These are phyloP conservation scores for Sonneratia caseolaris DNA, from an alignment of 345 rosid genomes.

Conservation along the genomic window DNA sequence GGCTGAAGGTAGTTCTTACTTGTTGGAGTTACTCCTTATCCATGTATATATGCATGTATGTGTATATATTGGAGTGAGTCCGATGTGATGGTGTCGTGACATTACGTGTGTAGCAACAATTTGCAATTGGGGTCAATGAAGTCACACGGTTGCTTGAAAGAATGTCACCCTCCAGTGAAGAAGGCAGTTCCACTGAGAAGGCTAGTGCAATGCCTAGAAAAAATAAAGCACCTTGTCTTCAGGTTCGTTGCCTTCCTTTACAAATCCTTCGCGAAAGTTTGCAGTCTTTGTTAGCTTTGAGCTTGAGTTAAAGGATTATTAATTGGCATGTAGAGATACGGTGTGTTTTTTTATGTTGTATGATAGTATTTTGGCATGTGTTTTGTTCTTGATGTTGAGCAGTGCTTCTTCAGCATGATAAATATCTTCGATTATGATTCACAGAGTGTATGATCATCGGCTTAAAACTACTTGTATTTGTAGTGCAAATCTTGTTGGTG, in stretches of 20 bases:
- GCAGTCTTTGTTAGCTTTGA: background rate
- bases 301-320: background rate
- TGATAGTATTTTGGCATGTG: background rate
- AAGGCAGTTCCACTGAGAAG: conserved; percentile 10
- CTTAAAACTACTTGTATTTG: background rate
- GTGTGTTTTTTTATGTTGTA: background rate
- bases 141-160: conserved; percentile 76
- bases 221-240: conserved; percentile 31
- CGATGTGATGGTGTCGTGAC: background rate
- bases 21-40: background rate
- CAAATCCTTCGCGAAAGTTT: background rate
- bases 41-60: too few species aligned
- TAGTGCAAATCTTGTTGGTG: background rate
- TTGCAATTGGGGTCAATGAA: conserved; percentile 76
- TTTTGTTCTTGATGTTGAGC: background rate
- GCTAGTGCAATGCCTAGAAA: conserved; percentile 5
- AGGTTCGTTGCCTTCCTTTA: conserved; percentile 23
- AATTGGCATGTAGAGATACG: background rate
- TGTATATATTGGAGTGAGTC: background rate
- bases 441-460: background rate
- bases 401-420: background rate
- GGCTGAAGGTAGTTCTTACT: conserved; percentile 47
- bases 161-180: conserved; percentile 31
- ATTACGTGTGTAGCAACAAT: conserved; percentile 43
- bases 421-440: background rate